phyloP scores from a whole-genome alignment of 352 stramenopile genomes.

The Phytophthora palmivora region DNA sequence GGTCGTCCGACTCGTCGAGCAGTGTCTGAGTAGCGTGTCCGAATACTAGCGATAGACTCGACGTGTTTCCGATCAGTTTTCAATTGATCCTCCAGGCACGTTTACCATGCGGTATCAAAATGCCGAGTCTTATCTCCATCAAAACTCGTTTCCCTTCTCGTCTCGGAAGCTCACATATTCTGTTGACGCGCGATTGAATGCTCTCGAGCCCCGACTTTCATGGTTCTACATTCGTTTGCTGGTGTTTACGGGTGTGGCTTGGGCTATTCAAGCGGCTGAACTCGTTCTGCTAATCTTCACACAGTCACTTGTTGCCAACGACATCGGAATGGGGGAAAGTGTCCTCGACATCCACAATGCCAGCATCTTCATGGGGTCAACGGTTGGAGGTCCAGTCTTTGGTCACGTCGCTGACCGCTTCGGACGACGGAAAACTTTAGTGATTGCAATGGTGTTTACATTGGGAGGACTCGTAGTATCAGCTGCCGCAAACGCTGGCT shows the following conservation, averaged over 20 bases:
- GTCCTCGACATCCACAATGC: slow-evolving; percentile 41
- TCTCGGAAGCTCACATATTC: slow-evolving; percentile 6
- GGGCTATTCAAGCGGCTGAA: slow-evolving; percentile 50
- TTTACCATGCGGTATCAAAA: slow-evolving; percentile 18
- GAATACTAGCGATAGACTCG: neutral
- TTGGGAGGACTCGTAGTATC: slow-evolving; percentile 37
- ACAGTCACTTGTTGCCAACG: slow-evolving; percentile 33
- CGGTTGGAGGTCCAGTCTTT: slow-evolving; percentile 44
- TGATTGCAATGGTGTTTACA: slow-evolving; percentile 41
- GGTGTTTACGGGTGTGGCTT: slow-evolving; percentile 39
- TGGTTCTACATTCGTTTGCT: slow-evolving; percentile 47
- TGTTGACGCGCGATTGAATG: slow-evolving; percentile 24
- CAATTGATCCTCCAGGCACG: slow-evolving; percentile 4
- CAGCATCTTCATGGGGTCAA: slow-evolving; percentile 33
- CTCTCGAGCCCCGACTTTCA: slow-evolving; percentile 30
- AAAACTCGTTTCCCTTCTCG: slow-evolving; percentile 3
- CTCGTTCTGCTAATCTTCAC: slow-evolving; percentile 52
- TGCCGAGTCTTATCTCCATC: slow-evolving; percentile 6
- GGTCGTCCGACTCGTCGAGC: too few species aligned
- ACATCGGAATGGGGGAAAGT: slow-evolving; percentile 34
- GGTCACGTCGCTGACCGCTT: slow-evolving; percentile 41
- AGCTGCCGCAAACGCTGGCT: slow-evolving; percentile 21
- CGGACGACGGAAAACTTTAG: slow-evolving; percentile 38
- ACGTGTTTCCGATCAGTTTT: slow-evolving; percentile 18
- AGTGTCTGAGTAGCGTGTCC: too few species aligned